Evolutionary conservation across 2,329 filamentous ascomycete genomes (phyloP), one percentile per base, ranked within the genome.

Genomic region (Aspergillus fischeri): DNA sequence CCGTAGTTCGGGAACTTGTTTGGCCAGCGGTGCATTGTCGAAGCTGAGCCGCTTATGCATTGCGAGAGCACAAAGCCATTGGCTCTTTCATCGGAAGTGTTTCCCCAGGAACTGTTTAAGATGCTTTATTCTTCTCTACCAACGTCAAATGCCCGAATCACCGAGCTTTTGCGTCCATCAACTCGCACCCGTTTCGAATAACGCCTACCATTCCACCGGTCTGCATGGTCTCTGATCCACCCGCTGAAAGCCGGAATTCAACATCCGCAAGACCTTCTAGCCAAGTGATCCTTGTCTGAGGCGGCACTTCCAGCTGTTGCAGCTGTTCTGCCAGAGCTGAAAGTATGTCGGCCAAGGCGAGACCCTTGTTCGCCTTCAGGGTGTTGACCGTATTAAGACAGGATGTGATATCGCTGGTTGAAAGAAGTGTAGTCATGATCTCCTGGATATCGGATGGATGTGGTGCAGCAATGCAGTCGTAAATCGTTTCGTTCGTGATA

Each of bases 401-500:
- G 35, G 90, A 91, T 1, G 90, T 95, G 51, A 99, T 90, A 70
- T 99, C 93, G 54, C 86, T 84, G 1, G 90, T 97, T 54, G 84
- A 86, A 28, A 97, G 83, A 32, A 99, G 81, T 0, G 91, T 96
- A 63, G 88, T 83, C 63, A 92, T 81, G 54, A 99, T 97, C 65
- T 89, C 86, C 63, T 85, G 83, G 69, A 97, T 91, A 67, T 96
- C 93, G 25, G 88, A 86, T 0, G 94, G 94, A 64, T 95, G 92
- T 3, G 94, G 94, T 1, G 93, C 93, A 8, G 94, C 94, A 70
- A 99, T 96, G 75, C 94, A 99, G 75, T 92, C 92, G 80, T 97
- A 99, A 69, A 99, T 97, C 7, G 86, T 88, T 21, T 90, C 91
- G 71, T 96, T 89, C 38, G 90, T 96, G 64, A 97, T 96, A 64